Percentiles rank a stretch among this genome's conserved stretches.
phyloP scores from a whole-genome alignment of 176 grass and related monocot genomes.

The Aegilops longissima region DNA sequence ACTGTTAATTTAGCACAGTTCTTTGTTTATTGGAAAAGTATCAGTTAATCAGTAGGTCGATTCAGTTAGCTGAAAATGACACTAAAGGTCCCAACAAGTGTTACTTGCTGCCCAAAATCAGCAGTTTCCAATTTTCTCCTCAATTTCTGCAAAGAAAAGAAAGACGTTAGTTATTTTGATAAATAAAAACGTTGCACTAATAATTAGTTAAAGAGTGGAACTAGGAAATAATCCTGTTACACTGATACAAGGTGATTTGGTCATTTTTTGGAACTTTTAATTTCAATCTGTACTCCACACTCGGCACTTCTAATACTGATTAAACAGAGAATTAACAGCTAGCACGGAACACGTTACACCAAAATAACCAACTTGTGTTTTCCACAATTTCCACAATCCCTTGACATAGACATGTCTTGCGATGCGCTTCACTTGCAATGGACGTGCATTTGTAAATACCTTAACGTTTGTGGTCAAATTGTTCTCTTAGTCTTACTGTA shows the following conservation, averaged over 20 bases:
- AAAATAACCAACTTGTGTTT: background rate
- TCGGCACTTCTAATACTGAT: background rate
- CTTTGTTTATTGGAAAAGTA: background rate
- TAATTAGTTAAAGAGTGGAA: background rate
- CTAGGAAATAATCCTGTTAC: background rate
- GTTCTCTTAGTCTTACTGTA: background rate
- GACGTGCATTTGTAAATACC: background rate
- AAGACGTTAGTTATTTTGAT: too few species aligned
- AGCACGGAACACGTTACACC: background rate
- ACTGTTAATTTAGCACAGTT: background rate
- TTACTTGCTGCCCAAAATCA: background rate
- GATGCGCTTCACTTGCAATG: background rate
- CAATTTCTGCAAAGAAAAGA: background rate
- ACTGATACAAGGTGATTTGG: background rate
- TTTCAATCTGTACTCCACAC: background rate
- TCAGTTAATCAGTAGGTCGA: background rate
- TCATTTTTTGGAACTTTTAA: background rate
- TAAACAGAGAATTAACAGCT: background rate
- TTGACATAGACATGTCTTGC: background rate
- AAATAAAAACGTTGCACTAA: too few species aligned
- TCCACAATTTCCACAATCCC: background rate
- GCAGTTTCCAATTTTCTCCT: background rate
- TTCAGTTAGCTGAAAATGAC: background rate
- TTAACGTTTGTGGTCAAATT: background rate
- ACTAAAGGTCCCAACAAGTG: background rate